Conservation (phyloP, 2,329 filamentous ascomycete genomes). For the Ophiostoma sp. region DNA sequence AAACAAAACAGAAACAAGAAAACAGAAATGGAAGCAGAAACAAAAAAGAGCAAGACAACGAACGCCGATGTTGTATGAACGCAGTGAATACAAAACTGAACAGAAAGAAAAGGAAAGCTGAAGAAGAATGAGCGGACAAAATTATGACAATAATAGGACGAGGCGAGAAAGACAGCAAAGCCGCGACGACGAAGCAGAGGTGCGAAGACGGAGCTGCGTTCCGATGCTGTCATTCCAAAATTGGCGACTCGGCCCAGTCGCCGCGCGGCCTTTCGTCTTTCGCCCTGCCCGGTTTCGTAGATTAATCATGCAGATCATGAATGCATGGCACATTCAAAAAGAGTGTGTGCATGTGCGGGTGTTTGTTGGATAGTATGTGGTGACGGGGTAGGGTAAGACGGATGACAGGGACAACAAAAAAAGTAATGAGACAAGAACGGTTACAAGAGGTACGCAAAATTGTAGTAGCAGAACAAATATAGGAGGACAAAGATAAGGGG, state of each 20-base stretch:
- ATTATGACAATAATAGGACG: not conserved
- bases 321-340: constrained; percentile 23
- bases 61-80: constrained; percentile 6
- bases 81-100: not conserved
- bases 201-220: not conserved
- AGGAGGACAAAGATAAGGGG: constrained; percentile 31
- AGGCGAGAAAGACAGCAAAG: not conserved
- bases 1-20: not conserved
- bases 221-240: not conserved
- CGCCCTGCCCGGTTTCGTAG: constrained; percentile 20
- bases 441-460: not conserved
- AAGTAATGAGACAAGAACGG: constrained; percentile 15
- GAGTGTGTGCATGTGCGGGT: not conserved
- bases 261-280: not conserved
- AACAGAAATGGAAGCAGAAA: not conserved
- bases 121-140: not conserved
- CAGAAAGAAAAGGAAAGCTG: not conserved
- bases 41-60: not conserved
- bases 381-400: not conserved
- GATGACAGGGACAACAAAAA: not conserved
- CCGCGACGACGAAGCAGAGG: not conserved
- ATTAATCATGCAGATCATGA: constrained; percentile 26
- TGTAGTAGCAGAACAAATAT: not conserved
- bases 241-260: not conserved
- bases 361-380: not conserved